Conservation (phyloP, 2,329 filamentous ascomycete genomes). For the Conoideocrella luteorostrata region DNA sequence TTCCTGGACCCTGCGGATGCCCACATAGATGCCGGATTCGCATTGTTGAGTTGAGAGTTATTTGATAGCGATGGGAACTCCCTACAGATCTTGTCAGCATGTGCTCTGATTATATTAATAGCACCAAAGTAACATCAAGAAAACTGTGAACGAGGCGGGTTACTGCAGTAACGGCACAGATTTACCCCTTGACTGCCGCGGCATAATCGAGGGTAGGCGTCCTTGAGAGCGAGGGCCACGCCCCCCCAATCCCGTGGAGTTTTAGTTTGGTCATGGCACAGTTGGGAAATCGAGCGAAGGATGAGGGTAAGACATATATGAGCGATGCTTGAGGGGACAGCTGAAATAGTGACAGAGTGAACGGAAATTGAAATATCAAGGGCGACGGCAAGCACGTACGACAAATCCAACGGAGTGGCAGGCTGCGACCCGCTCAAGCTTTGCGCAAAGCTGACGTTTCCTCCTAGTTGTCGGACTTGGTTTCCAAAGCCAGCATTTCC, state of each 20-base stretch:
- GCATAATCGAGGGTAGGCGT: constrained; percentile 19
- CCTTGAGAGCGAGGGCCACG: constrained; percentile 6
- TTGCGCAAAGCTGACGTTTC: constrained; percentile 60
- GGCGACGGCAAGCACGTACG: constrained; percentile 44
- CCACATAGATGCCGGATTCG: constrained; percentile 49
- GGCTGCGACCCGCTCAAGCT: constrained; percentile 58
- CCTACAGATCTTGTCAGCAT: constrained; percentile 27
- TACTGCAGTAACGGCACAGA: background rate
- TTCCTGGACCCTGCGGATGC: constrained; percentile 42
- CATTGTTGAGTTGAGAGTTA: constrained; percentile 46
- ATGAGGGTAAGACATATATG: background rate
- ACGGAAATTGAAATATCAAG: constrained; percentile 4
- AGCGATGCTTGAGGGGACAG: too few species aligned
- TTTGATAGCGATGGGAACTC: constrained; percentile 62
- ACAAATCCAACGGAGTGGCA: constrained; percentile 55
- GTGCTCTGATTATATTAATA: background rate
- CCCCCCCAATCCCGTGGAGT: constrained; percentile 10
- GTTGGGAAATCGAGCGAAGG: background rate
- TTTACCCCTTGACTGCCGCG: constrained; percentile 26
- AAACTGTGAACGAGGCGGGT: background rate
- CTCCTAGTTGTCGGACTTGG: constrained; percentile 46
- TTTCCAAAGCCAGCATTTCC: constrained; percentile 48
- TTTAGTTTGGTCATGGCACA: constrained; percentile 11
- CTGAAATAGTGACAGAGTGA: background rate
- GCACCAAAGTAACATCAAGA: background rate